Evolutionary conservation across 2,329 filamentous ascomycete genomes (phyloP).

Genomic region (Exophiala alcalophila): DNA sequence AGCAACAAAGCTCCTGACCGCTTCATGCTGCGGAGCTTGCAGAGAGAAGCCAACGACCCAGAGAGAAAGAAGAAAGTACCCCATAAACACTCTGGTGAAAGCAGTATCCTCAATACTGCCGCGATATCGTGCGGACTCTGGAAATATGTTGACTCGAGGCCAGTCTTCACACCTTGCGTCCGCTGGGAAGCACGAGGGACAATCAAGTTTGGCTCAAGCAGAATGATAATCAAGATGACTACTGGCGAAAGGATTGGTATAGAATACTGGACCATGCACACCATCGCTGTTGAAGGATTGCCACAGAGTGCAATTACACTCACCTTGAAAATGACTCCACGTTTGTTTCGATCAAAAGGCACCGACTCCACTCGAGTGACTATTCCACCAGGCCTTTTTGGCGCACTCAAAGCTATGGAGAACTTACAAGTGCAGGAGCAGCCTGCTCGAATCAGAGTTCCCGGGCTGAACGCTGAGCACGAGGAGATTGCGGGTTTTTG

Average conservation of each 20-base stretch:
- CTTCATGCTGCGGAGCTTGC: constrained; percentile 39
- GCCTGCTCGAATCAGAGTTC: constrained; percentile 25
- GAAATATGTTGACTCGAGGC: constrained; percentile 1
- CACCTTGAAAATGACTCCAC: constrained; percentile 53
- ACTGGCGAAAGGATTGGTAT: background rate
- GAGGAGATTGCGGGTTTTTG: constrained; percentile 45
- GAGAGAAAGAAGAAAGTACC: constrained; percentile 7
- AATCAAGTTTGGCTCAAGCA: background rate
- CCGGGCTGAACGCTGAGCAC: constrained; percentile 39
- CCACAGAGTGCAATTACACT: constrained; percentile 45
- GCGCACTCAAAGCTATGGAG: constrained; percentile 5
- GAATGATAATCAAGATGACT: background rate
- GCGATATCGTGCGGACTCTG: constrained; percentile 4
- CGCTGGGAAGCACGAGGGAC: background rate
- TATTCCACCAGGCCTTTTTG: background rate
- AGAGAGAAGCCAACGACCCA: constrained; percentile 35
- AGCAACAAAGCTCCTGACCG: constrained; percentile 41
- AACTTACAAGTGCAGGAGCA: constrained; percentile 7
- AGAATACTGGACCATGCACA: constrained; percentile 37
- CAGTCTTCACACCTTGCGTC: background rate
- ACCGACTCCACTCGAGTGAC: constrained; percentile 33
- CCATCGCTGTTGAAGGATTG: constrained; percentile 43
- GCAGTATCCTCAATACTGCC: constrained; percentile 31
- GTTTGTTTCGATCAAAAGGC: constrained; percentile 34
- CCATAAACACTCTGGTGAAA: constrained; percentile 38